A percentile compares a stretch with the other conserved stretches of the same genome.
phyloP scores from a whole-genome alignment of 2,329 filamentous ascomycete genomes.

The Emmonsiellopsis sp. region DNA sequence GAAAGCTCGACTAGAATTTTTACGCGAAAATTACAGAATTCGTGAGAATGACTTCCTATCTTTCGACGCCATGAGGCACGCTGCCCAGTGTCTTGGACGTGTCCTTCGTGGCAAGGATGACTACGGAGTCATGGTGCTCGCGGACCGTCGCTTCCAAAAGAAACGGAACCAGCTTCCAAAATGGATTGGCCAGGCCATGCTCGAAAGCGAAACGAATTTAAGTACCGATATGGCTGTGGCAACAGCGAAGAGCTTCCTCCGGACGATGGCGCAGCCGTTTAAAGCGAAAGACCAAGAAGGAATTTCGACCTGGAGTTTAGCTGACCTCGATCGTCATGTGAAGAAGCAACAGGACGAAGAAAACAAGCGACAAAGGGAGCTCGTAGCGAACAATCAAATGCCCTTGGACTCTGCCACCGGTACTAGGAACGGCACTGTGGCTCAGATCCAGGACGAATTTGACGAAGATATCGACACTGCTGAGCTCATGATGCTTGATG shows the following conservation, averaged over 20 bases:
- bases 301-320: constrained; percentile 81
- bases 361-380: constrained; percentile 58
- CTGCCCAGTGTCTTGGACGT: constrained; percentile 89
- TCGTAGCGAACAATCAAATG: constrained; percentile 19
- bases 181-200: constrained; percentile 86
- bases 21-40: constrained; percentile 96
- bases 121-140: constrained; percentile 99
- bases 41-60: constrained; percentile 95
- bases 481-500: constrained; percentile 7
- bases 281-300: constrained; percentile 75
- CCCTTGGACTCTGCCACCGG: constrained; percentile 10
- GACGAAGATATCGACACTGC: constrained; percentile 22
- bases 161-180: constrained; percentile 86
- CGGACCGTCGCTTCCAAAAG: constrained; percentile 86
- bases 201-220: constrained; percentile 78
- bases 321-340: constrained; percentile 63
- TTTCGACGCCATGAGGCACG: constrained; percentile 99
- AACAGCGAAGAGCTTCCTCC: constrained; percentile 78
- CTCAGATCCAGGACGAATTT: constrained; percentile 25
- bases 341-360: constrained; percentile 62
- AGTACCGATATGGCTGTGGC: constrained; percentile 94
- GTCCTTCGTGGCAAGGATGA: constrained; percentile 95
- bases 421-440: constrained; percentile 15
- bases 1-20: constrained; percentile 87
- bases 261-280: constrained; percentile 88